Evolutionary conservation across 2,329 filamentous ascomycete genomes (phyloP), one percentile per base, ranked within the genome.

Genomic region (Curvularia sp.): DNA sequence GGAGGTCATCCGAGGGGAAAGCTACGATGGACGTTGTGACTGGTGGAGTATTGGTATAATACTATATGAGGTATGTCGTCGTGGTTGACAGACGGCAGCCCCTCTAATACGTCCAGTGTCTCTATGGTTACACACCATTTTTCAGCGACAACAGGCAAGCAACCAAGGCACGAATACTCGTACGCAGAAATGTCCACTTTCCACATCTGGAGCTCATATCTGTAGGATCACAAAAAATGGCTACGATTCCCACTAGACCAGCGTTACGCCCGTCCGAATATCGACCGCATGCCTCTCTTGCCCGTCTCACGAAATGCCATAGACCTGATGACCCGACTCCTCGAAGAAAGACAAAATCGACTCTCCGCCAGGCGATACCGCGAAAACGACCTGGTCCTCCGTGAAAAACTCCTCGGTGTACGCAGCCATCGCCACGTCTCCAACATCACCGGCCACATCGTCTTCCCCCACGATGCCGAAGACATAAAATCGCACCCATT

Each of bases 1-100:
- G 1, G 95, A 98, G 80, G 91, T 98, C 18, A 89, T 97, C 57
- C 83, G 85, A 64, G 92, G 93, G 28, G 85, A 92, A 49, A 80
- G 84, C 38, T 98, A 98, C 75, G 95, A 98, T 78, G 94, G 91
- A 30, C 85, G 94, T 71, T 98, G 94, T 78, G 94, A 98, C 78
- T 98, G 86, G 92, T 98, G 91, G 94, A 97, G 93, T 78, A 86
- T 98, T 67, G 94, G 93, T 53, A 88, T 98, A 72, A 97, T 98
- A 72, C 79, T 98, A 56, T 98, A 92, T 71, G 94, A 98, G 77
- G 85, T 85, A 68, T 54, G 73, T 63, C 15, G 28, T 31, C 18
- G 4, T 28, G 24, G 9, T n/a, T 31, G 18, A 26, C 26, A 26
- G 13, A 15, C 3, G 33, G 18, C 22, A 18, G 8, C 35, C 18